Evolutionary conservation across 352 stramenopile species (phyloP).

Genomic region (Pythium aquatile): DNA sequence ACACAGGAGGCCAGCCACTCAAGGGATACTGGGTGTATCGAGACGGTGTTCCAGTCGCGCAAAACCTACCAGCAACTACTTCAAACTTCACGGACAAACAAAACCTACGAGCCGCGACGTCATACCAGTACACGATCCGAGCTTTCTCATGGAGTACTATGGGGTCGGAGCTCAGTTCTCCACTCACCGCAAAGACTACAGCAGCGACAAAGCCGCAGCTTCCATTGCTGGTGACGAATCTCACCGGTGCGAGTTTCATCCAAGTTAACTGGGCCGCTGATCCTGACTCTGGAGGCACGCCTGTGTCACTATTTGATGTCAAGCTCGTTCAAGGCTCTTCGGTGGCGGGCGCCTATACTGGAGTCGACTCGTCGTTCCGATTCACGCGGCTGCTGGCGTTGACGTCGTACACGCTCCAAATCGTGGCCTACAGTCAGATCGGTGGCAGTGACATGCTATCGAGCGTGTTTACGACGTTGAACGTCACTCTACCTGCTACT

Average conservation of each 20-base stretch:
- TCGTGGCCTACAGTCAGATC: constrained; percentile 36
- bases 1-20: constrained; percentile 51
- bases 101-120: constrained; percentile 31
- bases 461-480: constrained; percentile 28
- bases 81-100: constrained; percentile 40
- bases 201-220: constrained; percentile 37
- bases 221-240: constrained; percentile 17
- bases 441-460: constrained; percentile 30
- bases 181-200: constrained; percentile 33
- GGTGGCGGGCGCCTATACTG: constrained; percentile 24
- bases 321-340: constrained; percentile 28
- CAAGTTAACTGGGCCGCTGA: constrained; percentile 38
- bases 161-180: constrained; percentile 38
- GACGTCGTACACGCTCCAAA: constrained; percentile 34
- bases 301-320: constrained; percentile 38
- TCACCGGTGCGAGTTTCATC: constrained; percentile 36
- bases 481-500: constrained; percentile 22
- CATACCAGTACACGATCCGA: constrained; percentile 50
- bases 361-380: constrained; percentile 20
- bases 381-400: constrained; percentile 40
- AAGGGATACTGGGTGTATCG: constrained; percentile 53
- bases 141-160: constrained; percentile 40
- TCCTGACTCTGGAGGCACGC: constrained; percentile 42
- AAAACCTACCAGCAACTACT: constrained; percentile 21
- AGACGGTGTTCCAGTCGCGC: constrained; percentile 32